A percentile compares a stretch with the other conserved stretches of the same genome.
phyloP scores from a whole-genome alignment of 495 filamentous ascomycete species.

The Cairneyella variabilis region DNA sequence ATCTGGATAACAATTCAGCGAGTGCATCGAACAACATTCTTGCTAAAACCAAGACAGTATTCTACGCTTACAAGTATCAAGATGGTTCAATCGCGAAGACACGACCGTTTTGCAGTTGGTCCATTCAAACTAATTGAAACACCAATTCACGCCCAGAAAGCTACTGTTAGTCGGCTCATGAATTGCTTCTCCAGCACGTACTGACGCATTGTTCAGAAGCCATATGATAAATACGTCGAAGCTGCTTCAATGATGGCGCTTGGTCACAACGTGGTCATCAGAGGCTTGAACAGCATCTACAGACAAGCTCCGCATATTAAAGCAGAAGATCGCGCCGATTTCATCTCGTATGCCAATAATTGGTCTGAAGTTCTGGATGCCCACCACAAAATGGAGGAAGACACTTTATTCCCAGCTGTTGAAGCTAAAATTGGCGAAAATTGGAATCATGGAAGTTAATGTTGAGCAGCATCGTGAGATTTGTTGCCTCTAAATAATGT shows the following conservation, averaged over 20 bases:
- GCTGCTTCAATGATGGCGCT: constrained; percentile 38
- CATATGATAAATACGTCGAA: neutral
- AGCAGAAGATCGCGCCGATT: constrained; percentile 25
- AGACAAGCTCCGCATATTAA: constrained; percentile 37
- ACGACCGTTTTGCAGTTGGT: constrained; percentile 10
- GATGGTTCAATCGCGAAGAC: neutral
- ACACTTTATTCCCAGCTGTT: constrained; percentile 29
- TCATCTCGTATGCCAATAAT: constrained; percentile 34
- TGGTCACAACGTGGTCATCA: constrained; percentile 44
- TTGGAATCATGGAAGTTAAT: constrained; percentile 20
- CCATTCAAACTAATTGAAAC: constrained; percentile 32
- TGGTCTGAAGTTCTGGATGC: constrained; percentile 29
- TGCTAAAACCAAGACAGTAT: no score
- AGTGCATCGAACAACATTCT: no score
- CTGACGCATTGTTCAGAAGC: neutral
- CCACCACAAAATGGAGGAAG: constrained; percentile 29
- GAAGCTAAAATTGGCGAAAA: constrained; percentile 23
- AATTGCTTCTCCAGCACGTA: neutral
- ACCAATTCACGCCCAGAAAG: constrained; percentile 24
- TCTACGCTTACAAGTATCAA: no score
- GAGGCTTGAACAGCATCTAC: constrained; percentile 44
- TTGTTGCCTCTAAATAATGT: no score
- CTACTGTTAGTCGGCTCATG: constrained; percentile 8
- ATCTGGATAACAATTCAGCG: neutral
- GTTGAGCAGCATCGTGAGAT: constrained; percentile 26